These are phyloP conservation scores for Lipomyces lipofer DNA, from an alignment of 805 yeast species.

Conservation along the genomic window DNA sequence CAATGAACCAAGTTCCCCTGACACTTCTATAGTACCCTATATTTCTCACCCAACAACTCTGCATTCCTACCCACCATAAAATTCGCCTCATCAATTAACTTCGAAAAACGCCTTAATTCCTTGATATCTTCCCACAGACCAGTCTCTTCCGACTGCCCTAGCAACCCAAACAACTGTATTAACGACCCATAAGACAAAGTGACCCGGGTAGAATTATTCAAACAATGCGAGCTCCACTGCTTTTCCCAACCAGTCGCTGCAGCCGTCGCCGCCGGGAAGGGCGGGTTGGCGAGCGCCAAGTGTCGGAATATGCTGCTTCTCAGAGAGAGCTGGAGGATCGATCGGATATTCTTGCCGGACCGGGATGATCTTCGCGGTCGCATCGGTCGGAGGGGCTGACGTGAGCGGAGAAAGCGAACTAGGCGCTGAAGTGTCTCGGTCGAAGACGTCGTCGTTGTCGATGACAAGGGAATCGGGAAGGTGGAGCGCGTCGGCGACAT, in stretches of 20 bases:
- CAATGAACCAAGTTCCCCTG: too few relatives aligned
- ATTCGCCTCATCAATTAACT: background rate
- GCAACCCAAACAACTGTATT: background rate
- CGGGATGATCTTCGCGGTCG: background rate
- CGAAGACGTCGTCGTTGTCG: background rate
- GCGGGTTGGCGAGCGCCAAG: constrained; percentile 30
- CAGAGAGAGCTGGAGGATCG: constrained; percentile 18
- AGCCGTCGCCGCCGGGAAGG: constrained; percentile 20
- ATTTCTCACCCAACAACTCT: too few relatives aligned
- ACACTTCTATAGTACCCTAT: too few relatives aligned
- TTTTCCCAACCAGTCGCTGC: constrained; percentile 29
- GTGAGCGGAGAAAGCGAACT: background rate
- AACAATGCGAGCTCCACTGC: constrained; percentile 16
- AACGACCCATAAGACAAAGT: background rate
- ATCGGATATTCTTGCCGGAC: constrained; percentile 10
- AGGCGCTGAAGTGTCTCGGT: background rate
- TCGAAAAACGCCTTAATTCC: background rate
- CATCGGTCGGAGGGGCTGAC: background rate
- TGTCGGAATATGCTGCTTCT: constrained; percentile 25
- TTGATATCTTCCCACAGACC: background rate
- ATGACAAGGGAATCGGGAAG: background rate
- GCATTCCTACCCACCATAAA: background rate
- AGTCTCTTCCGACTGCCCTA: background rate
- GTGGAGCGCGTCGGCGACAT: constrained; percentile 7
- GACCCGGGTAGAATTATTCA: constrained; percentile 4